Percentiles rank a stretch among this genome's conserved stretches.
Conservation (phyloP, 2,329 filamentous ascomycete species). For the Didymella exigua region DNA sequence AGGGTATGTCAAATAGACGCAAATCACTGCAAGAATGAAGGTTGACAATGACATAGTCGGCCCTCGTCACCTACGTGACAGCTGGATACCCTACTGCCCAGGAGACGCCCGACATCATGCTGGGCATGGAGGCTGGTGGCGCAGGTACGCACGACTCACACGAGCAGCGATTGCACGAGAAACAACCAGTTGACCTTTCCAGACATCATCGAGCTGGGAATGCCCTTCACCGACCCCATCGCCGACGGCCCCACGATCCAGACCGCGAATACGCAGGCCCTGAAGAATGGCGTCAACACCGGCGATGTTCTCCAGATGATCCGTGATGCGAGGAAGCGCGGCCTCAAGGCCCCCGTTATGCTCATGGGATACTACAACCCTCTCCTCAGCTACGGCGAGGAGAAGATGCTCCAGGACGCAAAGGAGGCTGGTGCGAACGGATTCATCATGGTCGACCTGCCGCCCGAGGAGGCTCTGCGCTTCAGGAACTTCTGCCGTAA, state of each 20-base stretch:
- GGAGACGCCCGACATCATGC: conserved; percentile 80
- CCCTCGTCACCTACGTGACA: conserved; percentile 94
- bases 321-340: conserved; percentile 75
- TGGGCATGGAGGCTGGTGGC: conserved; percentile 91
- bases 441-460: conserved; percentile 95
- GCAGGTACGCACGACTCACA: conserved; percentile 65
- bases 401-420: conserved; percentile 82
- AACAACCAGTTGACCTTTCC: conserved; percentile 25
- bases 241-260: conserved; percentile 98
- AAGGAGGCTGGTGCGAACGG: conserved; percentile 86
- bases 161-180: neutral
- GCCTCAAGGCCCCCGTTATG: conserved; percentile 80
- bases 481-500: conserved; percentile 85
- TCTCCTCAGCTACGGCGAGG: conserved; percentile 90
- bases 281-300: conserved; percentile 87
- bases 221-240: conserved; percentile 97
- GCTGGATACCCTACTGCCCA: conserved; percentile 86
- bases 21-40: neutral
- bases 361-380: conserved; percentile 99
- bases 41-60: conserved; percentile 60
- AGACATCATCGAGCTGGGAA: conserved; percentile 95
- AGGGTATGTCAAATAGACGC: conserved; percentile 39
- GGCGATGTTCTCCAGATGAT: conserved; percentile 81
- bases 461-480: conserved; percentile 91
- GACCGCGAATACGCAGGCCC: conserved; percentile 86